Conservation (phyloP, 208 protist species). For the Trypanosoma caninum region DNA sequence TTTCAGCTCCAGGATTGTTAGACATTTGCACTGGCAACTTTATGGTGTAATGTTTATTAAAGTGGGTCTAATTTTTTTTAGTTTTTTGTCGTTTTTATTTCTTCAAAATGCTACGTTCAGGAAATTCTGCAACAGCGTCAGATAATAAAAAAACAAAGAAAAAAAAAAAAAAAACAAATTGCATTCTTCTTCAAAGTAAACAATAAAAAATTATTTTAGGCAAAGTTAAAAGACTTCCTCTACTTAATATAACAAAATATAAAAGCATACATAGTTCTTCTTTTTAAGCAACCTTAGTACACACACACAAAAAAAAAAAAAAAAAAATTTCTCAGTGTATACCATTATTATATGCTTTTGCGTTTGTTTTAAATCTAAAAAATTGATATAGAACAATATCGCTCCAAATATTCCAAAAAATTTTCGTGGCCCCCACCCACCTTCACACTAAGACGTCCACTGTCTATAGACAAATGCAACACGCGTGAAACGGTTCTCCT, state of each 20-base stretch:
- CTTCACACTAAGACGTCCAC: conserved; percentile 44
- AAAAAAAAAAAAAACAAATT: conserved; percentile 16
- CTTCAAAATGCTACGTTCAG: background rate
- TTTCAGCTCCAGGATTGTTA: background rate
- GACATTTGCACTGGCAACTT: too few relatives aligned
- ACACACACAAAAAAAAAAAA: conserved; percentile 6
- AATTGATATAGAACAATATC: conserved; percentile 13
- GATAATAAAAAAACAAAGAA: background rate
- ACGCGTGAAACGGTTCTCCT: conserved; percentile 16
- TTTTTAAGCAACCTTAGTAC: background rate
- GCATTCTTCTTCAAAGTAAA: conserved; percentile 3
- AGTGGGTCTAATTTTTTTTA: too few relatives aligned
- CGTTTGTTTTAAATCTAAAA: background rate
- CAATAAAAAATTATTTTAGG: conserved; percentile 15
- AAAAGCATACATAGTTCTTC: background rate
- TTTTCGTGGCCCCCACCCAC: conserved; percentile 67
- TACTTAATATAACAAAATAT: background rate
- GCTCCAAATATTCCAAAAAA: conserved; percentile 69
- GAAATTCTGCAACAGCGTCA: too few relatives aligned
- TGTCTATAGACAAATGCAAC: conserved; percentile 63
- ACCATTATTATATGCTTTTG: background rate
- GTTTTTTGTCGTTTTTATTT: too few relatives aligned
- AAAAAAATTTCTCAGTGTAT: background rate
- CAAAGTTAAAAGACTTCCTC: background rate
- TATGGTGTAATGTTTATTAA: too few relatives aligned